These are phyloP conservation scores for Apiospora arundinis DNA, from an alignment of 2,329 filamentous ascomycete species.

Conservation along the genomic window DNA sequence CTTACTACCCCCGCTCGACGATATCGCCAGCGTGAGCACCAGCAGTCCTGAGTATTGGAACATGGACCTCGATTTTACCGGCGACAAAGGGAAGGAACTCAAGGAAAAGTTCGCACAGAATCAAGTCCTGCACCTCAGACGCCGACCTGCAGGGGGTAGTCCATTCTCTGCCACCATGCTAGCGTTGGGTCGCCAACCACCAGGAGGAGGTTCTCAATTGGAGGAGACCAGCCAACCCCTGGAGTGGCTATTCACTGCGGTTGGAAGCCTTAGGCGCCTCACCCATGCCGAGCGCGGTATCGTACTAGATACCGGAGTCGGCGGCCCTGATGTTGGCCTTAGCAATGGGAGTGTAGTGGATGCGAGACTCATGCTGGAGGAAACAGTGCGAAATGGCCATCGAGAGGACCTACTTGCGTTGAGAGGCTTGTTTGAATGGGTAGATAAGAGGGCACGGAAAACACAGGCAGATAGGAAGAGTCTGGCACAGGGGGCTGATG, in stretches of 20 bases:
- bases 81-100: constrained; percentile 66
- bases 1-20: constrained; percentile 68
- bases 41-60: constrained; percentile 78
- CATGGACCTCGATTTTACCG: constrained; percentile 75
- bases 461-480: constrained; percentile 31
- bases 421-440: constrained; percentile 63
- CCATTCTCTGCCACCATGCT: constrained; percentile 77
- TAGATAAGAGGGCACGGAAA: constrained; percentile 48
- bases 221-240: constrained; percentile 55
- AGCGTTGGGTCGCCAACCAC: constrained; percentile 64
- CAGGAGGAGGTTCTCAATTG: constrained; percentile 41
- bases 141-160: constrained; percentile 70
- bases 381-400: constrained; percentile 42
- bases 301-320: constrained; percentile 60
- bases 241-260: constrained; percentile 76
- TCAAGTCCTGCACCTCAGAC: constrained; percentile 77
- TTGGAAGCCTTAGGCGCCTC: constrained; percentile 54
- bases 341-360: constrained; percentile 63
- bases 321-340: constrained; percentile 54
- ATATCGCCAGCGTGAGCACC: constrained; percentile 65
- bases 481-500: constrained; percentile 6
- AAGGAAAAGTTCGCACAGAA: constrained; percentile 68
- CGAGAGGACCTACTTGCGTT: constrained; percentile 53
- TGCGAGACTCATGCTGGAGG: constrained; percentile 70
- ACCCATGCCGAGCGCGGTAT: constrained; percentile 71